Base-by-base conservation (phyloP, 2,329 filamentous ascomycete species). In the Fusarium aywerte region DNA sequence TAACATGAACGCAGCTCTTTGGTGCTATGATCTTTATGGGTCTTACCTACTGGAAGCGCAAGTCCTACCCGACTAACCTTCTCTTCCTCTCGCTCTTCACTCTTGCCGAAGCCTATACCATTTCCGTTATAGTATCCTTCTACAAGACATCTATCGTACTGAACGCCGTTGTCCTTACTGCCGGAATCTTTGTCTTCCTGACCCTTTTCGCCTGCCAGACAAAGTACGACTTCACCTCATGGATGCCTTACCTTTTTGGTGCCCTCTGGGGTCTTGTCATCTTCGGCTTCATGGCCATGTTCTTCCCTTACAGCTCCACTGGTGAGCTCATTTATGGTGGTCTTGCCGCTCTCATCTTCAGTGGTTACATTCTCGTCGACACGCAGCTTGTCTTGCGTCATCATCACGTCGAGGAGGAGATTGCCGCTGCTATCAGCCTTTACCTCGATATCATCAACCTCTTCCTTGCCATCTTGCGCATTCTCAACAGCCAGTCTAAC, bases 351-450 rank as follows among this genome's bases (percentile, higher is more conserved):
- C 82, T 99, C 43, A 88, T 99, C 76, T 99, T 99, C 84, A 94
- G 90, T 47, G 95, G 85, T 9, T 99, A 99, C 80, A 96, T 99
- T 65, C 85, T 99, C 44, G 92, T 98, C 44, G 96, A 99, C 77
- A 99, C 96, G 0, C 96, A 99, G 84, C 82, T 99, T 73, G 89
- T 99, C 65, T 91, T 99, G 87, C 89, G 94, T 75, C 92, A 97
- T 79, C 96, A 97, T 81, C 95, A 98, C 76, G 93, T 97, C 51
- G 96, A 99, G 81, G 95, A 97, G 85, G 94, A 97, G 84, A 97
- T 98, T 77, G 93, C 94, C 8, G 95, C 95, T 48, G 90, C 92
- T 11, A 97, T 99, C 79, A 96, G 92, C 76, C 85, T 99, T 47
- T 99, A 99, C 78, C 86, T 99, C 48, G 95, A 98, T 78, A 89